Evolutionary conservation across 495 filamentous ascomycete species (phyloP), one percentile per base, ranked within the genome.

Genomic region (Talaromyces nanjingensis): DNA sequence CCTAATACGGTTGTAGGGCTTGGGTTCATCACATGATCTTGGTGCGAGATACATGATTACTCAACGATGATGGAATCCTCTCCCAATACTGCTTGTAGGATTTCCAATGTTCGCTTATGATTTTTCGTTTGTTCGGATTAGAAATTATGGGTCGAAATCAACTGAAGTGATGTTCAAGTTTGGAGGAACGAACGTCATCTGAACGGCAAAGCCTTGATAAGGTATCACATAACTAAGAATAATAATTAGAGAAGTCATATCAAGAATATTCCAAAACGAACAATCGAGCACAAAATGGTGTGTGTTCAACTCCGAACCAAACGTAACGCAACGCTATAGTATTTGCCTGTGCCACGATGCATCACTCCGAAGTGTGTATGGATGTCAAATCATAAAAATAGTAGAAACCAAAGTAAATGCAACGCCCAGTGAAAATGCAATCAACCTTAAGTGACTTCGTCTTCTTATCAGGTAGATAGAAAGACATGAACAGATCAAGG

Each of bases 341-440:
- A 9, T 55, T 55, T 27, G 52, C 9, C 31, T 18, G 56, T 33
- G 14, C 24, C 27, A 37, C 56, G 27, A 37, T 37, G 31, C 56
- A 59, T 59, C 56, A 29, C 52, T 11, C 31, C 27, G 14, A 59
- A 34, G 56, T 59, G 14, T 59, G 16, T 37, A n/a, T 37, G 56
- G 14, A 59, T 22, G 27, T 59, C 56, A 18, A 12, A 56, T 56
- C 27, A 56, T 29, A 20, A 22, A 3, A 33, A 37, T 59, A 18
- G 9, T 59, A 18, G 9, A 59, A 59, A 20, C 27, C 53, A 25
- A 59, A 59, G 29, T 22, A 59, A 37, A 37, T 24, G 24, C 18
- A 59, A 59, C 56, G 14, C 56, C 29, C 31, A 0, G 27, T 37
- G 31, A 59, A 53, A 59, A 59, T 59, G 56, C 56, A 37, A 37